A percentile compares a stretch with the other conserved stretches of the same genome.
Evolutionary conservation across 2,329 filamentous ascomycete genomes (phyloP).

Genomic region (Fusarium sp.): DNA sequence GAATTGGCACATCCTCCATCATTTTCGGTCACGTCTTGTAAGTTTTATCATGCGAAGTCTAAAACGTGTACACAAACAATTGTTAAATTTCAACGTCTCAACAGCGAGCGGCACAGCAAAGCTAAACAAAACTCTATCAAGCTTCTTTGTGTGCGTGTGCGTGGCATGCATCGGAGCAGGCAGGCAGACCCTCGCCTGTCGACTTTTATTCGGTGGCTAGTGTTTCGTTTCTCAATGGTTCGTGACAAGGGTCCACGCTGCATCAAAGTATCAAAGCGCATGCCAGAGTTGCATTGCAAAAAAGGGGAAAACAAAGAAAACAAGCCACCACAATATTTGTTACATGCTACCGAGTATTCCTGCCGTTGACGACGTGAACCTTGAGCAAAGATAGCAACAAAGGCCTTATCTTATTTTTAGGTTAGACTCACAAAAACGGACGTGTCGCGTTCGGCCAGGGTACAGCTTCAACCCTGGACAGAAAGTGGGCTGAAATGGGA

Average conservation of each 20-base stretch:
- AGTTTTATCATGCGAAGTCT: background rate
- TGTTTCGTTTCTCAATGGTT: slow-evolving; percentile 38
- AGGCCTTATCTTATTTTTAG: background rate
- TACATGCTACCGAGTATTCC: background rate
- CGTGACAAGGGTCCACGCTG: slow-evolving; percentile 21
- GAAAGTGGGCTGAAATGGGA: slow-evolving; percentile 27
- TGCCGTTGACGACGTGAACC: slow-evolving; percentile 10
- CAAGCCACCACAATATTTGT: slow-evolving; percentile 11
- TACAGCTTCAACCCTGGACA: background rate
- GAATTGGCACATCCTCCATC: slow-evolving; percentile 2
- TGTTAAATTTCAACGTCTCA: no score
- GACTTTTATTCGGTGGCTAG: slow-evolving; percentile 36
- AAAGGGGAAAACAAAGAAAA: slow-evolving; percentile 8
- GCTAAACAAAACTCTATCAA: slow-evolving; percentile 5
- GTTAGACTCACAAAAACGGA: slow-evolving; percentile 27
- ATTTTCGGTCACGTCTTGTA: slow-evolving; percentile 9
- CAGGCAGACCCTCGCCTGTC: slow-evolving; percentile 32
- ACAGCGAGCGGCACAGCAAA: no score
- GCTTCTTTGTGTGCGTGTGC: slow-evolving; percentile 7
- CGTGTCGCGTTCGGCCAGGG: slow-evolving; percentile 32
- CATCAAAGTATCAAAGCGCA: slow-evolving; percentile 26
- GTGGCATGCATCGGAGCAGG: slow-evolving; percentile 30
- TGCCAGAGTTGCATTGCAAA: slow-evolving; percentile 29
- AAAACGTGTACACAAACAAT: no score
- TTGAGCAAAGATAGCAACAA: slow-evolving; percentile 2